These are phyloP conservation scores for Babesia sp. DNA, from an alignment of 169 alveolate genomes.

Conservation along the genomic window DNA sequence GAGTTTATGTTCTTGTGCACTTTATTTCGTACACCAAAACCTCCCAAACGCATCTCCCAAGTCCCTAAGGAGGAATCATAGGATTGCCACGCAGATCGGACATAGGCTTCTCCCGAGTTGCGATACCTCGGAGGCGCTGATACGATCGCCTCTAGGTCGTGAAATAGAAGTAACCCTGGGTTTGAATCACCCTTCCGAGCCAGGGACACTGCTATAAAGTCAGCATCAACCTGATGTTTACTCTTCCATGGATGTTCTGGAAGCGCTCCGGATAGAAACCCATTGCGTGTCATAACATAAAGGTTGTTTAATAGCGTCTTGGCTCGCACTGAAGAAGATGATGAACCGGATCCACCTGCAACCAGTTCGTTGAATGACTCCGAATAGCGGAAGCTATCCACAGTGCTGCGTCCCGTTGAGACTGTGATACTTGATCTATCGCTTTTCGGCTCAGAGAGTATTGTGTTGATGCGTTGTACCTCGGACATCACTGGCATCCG, in stretches of 20 bases:
- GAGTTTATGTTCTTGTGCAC: not conserved
- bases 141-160: slow-evolving; percentile 25
- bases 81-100: not conserved
- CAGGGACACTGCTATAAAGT: slow-evolving; percentile 34
- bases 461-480: slow-evolving; percentile 26
- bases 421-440: not conserved
- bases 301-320: slow-evolving; percentile 14
- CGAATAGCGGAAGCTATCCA: slow-evolving; percentile 32
- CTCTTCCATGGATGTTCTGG: slow-evolving; percentile 23
- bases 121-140: slow-evolving; percentile 20
- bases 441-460: slow-evolving; percentile 30
- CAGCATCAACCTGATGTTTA: slow-evolving; percentile 31
- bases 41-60: not conserved
- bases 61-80: not conserved
- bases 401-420: slow-evolving; percentile 29
- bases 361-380: slow-evolving; percentile 16
- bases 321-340: not conserved
- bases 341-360: not conserved
- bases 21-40: not conserved
- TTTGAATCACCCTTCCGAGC: slow-evolving; percentile 4
- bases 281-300: slow-evolving; percentile 9
- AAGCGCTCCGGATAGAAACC: slow-evolving; percentile 20
- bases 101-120: not conserved
- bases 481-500: slow-evolving; percentile 1
- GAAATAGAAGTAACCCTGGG: slow-evolving; percentile 13